Conservation (phyloP, 805 yeast genomes). For the Metschnikowia sp. region DNA sequence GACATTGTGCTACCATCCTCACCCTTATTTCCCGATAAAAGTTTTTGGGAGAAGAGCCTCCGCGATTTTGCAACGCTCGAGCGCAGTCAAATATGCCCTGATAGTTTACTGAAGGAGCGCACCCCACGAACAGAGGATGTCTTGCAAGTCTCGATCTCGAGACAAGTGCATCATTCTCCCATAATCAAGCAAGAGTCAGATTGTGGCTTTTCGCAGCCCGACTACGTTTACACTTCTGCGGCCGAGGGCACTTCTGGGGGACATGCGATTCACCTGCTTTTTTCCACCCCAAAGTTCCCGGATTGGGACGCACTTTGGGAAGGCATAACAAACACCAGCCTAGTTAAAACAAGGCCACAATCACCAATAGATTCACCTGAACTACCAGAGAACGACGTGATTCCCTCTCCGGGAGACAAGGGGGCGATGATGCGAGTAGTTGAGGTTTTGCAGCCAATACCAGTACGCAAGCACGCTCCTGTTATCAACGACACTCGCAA, state of each 20-base stretch:
- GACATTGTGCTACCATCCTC: slow-evolving; percentile 2
- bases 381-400: too few relatives aligned
- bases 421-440: too few relatives aligned
- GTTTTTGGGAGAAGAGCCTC: slow-evolving; percentile 1
- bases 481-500: not conserved
- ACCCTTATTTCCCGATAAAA: not conserved
- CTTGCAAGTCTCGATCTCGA: slow-evolving; percentile 1
- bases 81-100: slow-evolving; percentile 1
- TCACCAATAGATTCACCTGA: too few relatives aligned
- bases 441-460: not conserved
- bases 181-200: slow-evolving; percentile 5
- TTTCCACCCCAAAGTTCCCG: slow-evolving; percentile 1
- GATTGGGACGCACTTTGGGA: too few relatives aligned
- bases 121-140: slow-evolving; percentile 1
- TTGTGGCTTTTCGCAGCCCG: slow-evolving; percentile 2
- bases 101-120: not conserved
- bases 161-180: slow-evolving; percentile 1
- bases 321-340: not conserved
- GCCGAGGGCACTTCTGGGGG: not conserved
- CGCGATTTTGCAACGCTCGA: not conserved
- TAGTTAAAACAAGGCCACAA: not conserved
- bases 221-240: not conserved
- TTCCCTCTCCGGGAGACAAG: too few relatives aligned
- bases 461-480: not conserved
- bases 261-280: not conserved